Evolutionary conservation across 2,329 filamentous ascomycete species (phyloP), one percentile per base, ranked within the genome.

Genomic region (Trichoderma arundinaceum): DNA sequence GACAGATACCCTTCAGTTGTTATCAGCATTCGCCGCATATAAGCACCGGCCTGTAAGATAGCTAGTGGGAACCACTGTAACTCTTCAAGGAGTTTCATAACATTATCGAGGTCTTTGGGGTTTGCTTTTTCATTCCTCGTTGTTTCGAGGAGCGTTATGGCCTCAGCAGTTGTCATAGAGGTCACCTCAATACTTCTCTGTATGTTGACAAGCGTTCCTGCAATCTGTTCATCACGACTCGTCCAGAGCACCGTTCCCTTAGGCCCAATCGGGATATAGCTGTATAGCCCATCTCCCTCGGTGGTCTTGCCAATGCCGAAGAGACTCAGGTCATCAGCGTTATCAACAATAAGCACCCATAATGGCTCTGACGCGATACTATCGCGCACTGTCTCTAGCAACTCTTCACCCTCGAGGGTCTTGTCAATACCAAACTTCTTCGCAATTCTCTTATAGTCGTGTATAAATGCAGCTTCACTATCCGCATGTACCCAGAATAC

Each of bases 401-500:
- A 33, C 8, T 73, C 69, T 28, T 69, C 19, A 4, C 66, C 71
- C 35, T 71, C 67, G 2, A 72, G 62, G 44, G 66, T 67, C 22
- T 28, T 33, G 1, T 65, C 53, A 3, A 78, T 19, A 1, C 71
- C 70, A 0, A 77, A 60, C 2, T 63, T 68, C 39, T 57, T 71
- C 0, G 74, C 74, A 46, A 80, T 76, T 1, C 53, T 62, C 51
- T 69, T 72, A 49, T 76, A 78, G 64, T 74, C 74, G 8, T 73
- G 69, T 1, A 64, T 49, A 57, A 79, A 77, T 3, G 73, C 76
- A 9, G 71, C 69, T 41, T 73, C 67, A 53, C 64, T 75, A 59
- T 77, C 72, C 10, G 77, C 77, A 63, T 77, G 74, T 1, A 79
- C 74, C 77, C 75, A 79, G 65, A 79, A 77, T 1, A 80, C 69